These are phyloP conservation scores for Ogataea trehalophila DNA, from an alignment of 805 yeast genomes.

Conservation along the genomic window DNA sequence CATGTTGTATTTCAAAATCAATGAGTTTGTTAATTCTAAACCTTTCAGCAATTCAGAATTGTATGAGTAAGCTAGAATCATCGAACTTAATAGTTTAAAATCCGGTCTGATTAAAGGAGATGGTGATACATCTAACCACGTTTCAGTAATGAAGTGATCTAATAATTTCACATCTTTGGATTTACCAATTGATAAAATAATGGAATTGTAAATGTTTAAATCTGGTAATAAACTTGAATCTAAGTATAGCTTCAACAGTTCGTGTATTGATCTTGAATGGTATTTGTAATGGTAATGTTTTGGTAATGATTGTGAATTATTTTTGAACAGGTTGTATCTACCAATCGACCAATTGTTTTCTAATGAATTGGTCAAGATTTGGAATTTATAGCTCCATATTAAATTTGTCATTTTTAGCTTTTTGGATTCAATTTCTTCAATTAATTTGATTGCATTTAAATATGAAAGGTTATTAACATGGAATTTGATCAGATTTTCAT, in stretches of 20 bases:
- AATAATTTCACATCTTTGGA: slow-evolving; percentile 22
- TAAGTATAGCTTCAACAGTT: slow-evolving; percentile 15
- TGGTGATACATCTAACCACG: slow-evolving; percentile 25
- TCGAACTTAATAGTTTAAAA: slow-evolving; percentile 19
- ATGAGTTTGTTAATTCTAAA: slow-evolving; percentile 19
- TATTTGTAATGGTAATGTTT: slow-evolving; percentile 10
- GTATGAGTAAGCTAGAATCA: slow-evolving; percentile 27
- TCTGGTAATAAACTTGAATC: slow-evolving; percentile 18
- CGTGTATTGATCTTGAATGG: slow-evolving; percentile 9
- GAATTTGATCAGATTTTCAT: slow-evolving; percentile 21
- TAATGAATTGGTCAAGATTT: slow-evolving; percentile 20
- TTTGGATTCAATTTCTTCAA: slow-evolving; percentile 17
- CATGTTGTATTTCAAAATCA: slow-evolving; percentile 21
- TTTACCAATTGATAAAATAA: slow-evolving; percentile 27
- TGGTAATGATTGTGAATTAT: slow-evolving; percentile 8
- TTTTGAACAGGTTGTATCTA: slow-evolving; percentile 16
- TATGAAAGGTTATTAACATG: slow-evolving; percentile 14
- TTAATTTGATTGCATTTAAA: slow-evolving; percentile 16
- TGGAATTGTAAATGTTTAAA: slow-evolving; percentile 17
- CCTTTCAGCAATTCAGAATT: slow-evolving; percentile 27
- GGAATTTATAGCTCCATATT: slow-evolving; percentile 23
- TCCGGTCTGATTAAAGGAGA: slow-evolving; percentile 23
- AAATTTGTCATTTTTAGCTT: slow-evolving; percentile 16
- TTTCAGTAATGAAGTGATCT: slow-evolving; percentile 18
- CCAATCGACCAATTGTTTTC: slow-evolving; percentile 23